Evolutionary conservation across 2,329 filamentous ascomycete genomes (phyloP), one percentile per base, ranked within the genome.

Genomic region (Neoscytalidium dimidiatum): DNA sequence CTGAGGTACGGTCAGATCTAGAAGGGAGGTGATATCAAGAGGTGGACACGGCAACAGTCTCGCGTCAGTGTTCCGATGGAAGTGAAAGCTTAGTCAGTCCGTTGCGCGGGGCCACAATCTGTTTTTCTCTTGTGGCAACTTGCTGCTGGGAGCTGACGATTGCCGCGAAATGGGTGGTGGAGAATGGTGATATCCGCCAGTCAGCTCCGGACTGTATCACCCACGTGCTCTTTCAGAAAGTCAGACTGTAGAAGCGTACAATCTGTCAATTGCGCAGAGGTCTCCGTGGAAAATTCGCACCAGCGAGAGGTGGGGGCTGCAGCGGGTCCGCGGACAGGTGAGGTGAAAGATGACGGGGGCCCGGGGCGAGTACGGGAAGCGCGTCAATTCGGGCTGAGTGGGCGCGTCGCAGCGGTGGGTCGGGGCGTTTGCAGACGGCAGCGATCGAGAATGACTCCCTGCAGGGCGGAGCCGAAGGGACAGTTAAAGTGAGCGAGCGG

Each of bases 381-480:
- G 49, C 49, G 49, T 8, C 29, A 35, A 11, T 8, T 5, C 4
- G 49, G 49, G 28, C 28, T 21, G 49, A n/a, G 28, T 41, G 38
- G 28, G 56, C 41, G 56, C 28, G 41, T 46, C n/a, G 56, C 56
- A 41, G 41, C 11, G 38, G 38, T 60, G 35, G 43, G 28, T 46
- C 41, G 26, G 28, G 56, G 56, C 28, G 56, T 60, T 60, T 46
- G 41, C 56, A 33, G 53, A 9, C 41, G 56, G 41, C n/a, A 46
- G 26, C 13, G 26, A 60, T 31, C 17, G 56, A 46, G 56, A 60
- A 31, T 58, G 28, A 14, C 23, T 44, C 26, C 26, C 56, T 46
- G 56, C 41, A 60, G 38, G 56, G 28, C 56, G 56, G 41, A 60
- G 56, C 56, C 56, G 56, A 60, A 60, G 41, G 51, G 38, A 58